Percentiles rank a stretch among this genome's conserved stretches.
These are phyloP conservation scores for Vitis vinifera DNA, from an alignment of 164 flowering plant genomes.

Conservation along the genomic window DNA sequence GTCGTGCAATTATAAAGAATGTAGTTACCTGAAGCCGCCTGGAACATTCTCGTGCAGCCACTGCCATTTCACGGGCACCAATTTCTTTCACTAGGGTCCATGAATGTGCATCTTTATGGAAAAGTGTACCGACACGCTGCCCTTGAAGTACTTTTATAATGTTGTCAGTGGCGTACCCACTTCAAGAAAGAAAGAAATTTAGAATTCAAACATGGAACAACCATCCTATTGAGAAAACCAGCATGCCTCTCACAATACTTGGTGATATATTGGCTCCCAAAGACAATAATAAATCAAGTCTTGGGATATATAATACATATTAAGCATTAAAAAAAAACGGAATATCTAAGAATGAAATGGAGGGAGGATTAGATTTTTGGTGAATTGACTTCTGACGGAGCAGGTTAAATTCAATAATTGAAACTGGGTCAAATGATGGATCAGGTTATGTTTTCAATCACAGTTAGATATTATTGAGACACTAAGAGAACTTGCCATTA, in stretches of 20 bases:
- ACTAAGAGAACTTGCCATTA: too few species aligned
- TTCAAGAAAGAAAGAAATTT: slow-evolving; percentile 23
- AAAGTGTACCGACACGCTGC: slow-evolving; percentile 70
- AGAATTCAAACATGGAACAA: slow-evolving; percentile 7
- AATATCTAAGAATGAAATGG: too few species aligned
- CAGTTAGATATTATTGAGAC: too few species aligned
- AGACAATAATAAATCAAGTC: too few species aligned
- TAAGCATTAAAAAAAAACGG: too few species aligned
- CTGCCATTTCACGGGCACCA: slow-evolving; percentile 79
- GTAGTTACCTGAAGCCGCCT: slow-evolving; percentile 75
- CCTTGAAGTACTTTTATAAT: slow-evolving; percentile 70
- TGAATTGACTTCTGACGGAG: too few species aligned
- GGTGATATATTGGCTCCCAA: too few species aligned
- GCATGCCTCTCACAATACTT: not conserved
- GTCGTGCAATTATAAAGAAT: not conserved
- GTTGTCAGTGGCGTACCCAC: slow-evolving; percentile 68
- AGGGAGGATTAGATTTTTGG: too few species aligned
- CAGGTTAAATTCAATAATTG: too few species aligned
- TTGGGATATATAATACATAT: too few species aligned
- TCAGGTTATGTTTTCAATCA: too few species aligned
- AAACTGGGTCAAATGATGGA: too few species aligned
- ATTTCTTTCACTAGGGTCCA: slow-evolving; percentile 46
- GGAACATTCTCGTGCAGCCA: slow-evolving; percentile 85
- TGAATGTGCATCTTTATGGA: slow-evolving; percentile 74
- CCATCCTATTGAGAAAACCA: not conserved